These are phyloP conservation scores for Botrytis tulipae DNA, from an alignment of 2,329 filamentous ascomycete genomes.

Conservation along the genomic window DNA sequence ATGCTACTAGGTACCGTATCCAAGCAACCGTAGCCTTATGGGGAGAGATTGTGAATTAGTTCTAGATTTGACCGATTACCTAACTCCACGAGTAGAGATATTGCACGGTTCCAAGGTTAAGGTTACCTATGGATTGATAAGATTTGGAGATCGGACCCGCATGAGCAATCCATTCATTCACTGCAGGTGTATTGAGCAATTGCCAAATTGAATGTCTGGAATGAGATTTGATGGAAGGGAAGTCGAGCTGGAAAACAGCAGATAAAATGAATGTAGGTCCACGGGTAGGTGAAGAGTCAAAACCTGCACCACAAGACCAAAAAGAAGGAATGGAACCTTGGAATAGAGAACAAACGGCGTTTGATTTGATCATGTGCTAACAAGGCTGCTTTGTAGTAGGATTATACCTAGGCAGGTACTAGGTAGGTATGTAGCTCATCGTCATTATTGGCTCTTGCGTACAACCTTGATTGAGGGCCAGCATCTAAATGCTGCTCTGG, in stretches of 20 bases:
- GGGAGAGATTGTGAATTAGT: not conserved
- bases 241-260: not conserved
- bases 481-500: not conserved
- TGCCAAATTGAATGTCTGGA: not conserved
- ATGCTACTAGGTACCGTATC: not conserved
- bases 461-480: not conserved
- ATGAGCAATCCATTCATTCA: not conserved
- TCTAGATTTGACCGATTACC: constrained; percentile 9
- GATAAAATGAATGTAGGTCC: not conserved
- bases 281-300: not conserved
- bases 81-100: not conserved
- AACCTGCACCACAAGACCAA: not conserved
- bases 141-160: not conserved
- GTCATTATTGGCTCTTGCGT: not conserved
- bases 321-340: not conserved
- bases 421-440: not conserved
- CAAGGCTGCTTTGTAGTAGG: constrained; percentile 1
- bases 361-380: constrained; percentile 8
- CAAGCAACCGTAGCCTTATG: not conserved
- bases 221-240: not conserved
- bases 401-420: no score
- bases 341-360: not conserved
- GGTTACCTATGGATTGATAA: not conserved
- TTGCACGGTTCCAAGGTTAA: not conserved
- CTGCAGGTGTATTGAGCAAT: not conserved